Conservation (phyloP, 768 basidiomycete species). For the Tephrocybe sp. region DNA sequence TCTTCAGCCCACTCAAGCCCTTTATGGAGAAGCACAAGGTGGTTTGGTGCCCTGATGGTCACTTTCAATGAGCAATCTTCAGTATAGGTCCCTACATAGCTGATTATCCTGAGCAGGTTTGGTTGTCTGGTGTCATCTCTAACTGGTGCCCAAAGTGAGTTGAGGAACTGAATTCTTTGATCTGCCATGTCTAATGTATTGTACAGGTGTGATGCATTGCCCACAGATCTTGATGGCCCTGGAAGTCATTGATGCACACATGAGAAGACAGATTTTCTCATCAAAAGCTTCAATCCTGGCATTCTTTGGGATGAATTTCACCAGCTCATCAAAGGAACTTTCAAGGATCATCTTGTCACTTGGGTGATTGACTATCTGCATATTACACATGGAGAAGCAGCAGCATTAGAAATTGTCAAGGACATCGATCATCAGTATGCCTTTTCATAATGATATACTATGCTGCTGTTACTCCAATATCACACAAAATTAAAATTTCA, state of each 20-base stretch:
- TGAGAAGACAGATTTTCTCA: conserved; percentile 18
- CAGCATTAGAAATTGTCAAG: conserved; percentile 27
- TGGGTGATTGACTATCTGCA: conserved; percentile 35
- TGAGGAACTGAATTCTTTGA: no score
- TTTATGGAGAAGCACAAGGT: conserved; percentile 24
- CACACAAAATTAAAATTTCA: conserved; percentile 16
- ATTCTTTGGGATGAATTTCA: no score
- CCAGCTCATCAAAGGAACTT: conserved; percentile 33
- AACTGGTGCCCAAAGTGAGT: conserved; percentile 26
- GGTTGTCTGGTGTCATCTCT: conserved; percentile 19
- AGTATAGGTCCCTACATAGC: conserved; percentile 27
- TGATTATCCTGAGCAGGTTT: conserved; percentile 27
- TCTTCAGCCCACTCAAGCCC: conserved; percentile 18
- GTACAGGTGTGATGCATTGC: conserved; percentile 10
- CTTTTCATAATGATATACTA: neutral
- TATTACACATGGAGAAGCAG: conserved; percentile 16
- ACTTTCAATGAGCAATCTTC: conserved; percentile 22
- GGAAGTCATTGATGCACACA: conserved; percentile 11
- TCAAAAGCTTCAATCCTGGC: no score
- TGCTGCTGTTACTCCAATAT: neutral
- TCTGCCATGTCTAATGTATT: no score
- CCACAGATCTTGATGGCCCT: conserved; percentile 19
- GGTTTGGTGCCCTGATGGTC: conserved; percentile 23
- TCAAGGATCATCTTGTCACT: conserved; percentile 36
- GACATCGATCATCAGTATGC: conserved; percentile 38